Evolutionary conservation across 2,329 filamentous ascomycete genomes (phyloP), one percentile per base, ranked within the genome.

Genomic region (Ascochyta lentis): DNA sequence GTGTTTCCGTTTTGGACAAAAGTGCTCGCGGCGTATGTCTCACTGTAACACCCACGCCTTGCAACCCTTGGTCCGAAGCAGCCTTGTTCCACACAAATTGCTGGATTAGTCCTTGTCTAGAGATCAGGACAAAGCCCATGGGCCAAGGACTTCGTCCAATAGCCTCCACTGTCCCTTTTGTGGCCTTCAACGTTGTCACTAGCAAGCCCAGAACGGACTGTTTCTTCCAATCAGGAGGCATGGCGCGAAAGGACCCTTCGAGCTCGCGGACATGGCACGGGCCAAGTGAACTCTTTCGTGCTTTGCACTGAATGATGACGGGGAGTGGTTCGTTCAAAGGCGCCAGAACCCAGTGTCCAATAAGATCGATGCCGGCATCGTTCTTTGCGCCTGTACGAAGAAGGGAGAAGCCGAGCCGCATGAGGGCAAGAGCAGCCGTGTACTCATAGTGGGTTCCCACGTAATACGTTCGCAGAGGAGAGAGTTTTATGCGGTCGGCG

Each of bases 371-470:
- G 34, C 91, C 90, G 55, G 80, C 81, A 74, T 94, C 90, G 1
- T 83, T 85, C 3, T 79, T 77, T 33, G 88, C 84, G 26, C 90
- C 91, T 2, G 89, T 81, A 29, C 90, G 84, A 42, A 79, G 79
- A 31, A 93, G 80, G 22, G 78, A 75, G 77, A 94, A 90, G 49
- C 87, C 86, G 48, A 89, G 83, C 1, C 77, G 75, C 3, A 81
- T 67, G 0, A 94, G 81, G 1, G 83, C 76, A 4, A 75, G 70
- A 6, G 83, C 82, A 3, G 86, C 84, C 0, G 80, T 86, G 77
- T 94, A 94, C 74, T 95, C 91, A 77, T 90, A 94, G 71, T 84
- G 84, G 0, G 90, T 94, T 61, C 91, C 91, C 38, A 87, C 79
- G 70, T 87, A 93, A 40, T 86, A 81, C 0, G 85, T 86, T 15